These are phyloP conservation scores for Lupinus albus DNA, from an alignment of 306 rosid species.

Conservation along the genomic window DNA sequence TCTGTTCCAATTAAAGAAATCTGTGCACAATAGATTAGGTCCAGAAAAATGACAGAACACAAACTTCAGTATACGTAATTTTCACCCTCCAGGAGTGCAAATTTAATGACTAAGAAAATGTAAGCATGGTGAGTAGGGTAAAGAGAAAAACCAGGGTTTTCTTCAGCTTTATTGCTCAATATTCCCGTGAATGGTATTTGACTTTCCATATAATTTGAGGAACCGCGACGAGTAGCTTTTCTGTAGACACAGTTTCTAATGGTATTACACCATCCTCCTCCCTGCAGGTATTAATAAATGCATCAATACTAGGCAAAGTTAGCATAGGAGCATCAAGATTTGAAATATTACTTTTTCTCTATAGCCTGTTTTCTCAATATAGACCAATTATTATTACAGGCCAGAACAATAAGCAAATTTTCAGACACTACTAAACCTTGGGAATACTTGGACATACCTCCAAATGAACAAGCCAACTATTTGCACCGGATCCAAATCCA, in stretches of 20 bases:
- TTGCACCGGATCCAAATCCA: slow-evolving; percentile 74
- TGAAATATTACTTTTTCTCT: background rate
- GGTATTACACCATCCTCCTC: slow-evolving; percentile 91
- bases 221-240: slow-evolving; percentile 80
- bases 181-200: slow-evolving; percentile 77
- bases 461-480: slow-evolving; percentile 82
- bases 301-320: background rate
- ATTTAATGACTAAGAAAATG: slow-evolving; percentile 16
- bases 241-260: slow-evolving; percentile 69
- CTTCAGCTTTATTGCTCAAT: slow-evolving; percentile 73
- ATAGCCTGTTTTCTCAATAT: background rate
- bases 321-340: slow-evolving; percentile 16
- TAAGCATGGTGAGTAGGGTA: slow-evolving; percentile 10
- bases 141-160: slow-evolving; percentile 66
- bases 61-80: background rate
- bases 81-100: slow-evolving; percentile 31
- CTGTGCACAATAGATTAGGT: slow-evolving; percentile 45
- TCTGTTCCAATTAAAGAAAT: slow-evolving; percentile 91
- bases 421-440: slow-evolving; percentile 1
- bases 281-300: slow-evolving; percentile 50
- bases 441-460: slow-evolving; percentile 53
- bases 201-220: slow-evolving; percentile 77
- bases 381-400: slow-evolving; percentile 1
- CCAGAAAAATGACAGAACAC: slow-evolving; percentile 17
- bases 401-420: background rate